Evolutionary conservation across 345 rosid species (phyloP).

Genomic region (Acer yangbiense): DNA sequence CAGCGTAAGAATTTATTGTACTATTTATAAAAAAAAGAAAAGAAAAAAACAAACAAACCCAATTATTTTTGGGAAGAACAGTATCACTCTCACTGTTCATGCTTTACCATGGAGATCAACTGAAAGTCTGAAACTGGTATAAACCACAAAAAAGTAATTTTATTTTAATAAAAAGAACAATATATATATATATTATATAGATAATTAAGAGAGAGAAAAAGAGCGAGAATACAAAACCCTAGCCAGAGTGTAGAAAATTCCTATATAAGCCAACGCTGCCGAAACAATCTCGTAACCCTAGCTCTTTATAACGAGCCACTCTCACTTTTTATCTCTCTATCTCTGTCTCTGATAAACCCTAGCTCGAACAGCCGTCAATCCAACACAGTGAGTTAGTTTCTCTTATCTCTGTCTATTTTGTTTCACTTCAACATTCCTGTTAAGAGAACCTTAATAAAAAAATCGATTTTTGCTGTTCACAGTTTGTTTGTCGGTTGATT

Average conservation of each 20-base stretch:
- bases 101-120: too few species aligned
- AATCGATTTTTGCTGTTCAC: neutral
- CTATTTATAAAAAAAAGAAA: too few species aligned
- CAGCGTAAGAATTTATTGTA: too few species aligned
- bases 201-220: neutral
- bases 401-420: neutral
- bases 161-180: neutral
- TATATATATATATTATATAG: too few species aligned
- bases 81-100: too few species aligned
- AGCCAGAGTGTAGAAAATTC: neutral
- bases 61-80: too few species aligned
- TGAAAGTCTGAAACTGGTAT: too few species aligned
- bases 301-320: constrained; percentile 1
- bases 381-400: neutral
- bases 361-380: constrained; percentile 13
- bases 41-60: too few species aligned
- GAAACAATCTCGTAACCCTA: constrained; percentile 9
- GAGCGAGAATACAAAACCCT: constrained; percentile 18
- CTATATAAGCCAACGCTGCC: constrained; percentile 18
- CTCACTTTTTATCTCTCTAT: neutral
- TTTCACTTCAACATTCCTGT: neutral
- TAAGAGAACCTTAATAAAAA: neutral
- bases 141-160: too few species aligned
- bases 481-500: constrained; percentile 2
- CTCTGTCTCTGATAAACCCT: neutral